Evolutionary conservation across 495 filamentous ascomycete species (phyloP), one percentile per base, ranked within the genome.

Genomic region (Neurospora sp.): DNA sequence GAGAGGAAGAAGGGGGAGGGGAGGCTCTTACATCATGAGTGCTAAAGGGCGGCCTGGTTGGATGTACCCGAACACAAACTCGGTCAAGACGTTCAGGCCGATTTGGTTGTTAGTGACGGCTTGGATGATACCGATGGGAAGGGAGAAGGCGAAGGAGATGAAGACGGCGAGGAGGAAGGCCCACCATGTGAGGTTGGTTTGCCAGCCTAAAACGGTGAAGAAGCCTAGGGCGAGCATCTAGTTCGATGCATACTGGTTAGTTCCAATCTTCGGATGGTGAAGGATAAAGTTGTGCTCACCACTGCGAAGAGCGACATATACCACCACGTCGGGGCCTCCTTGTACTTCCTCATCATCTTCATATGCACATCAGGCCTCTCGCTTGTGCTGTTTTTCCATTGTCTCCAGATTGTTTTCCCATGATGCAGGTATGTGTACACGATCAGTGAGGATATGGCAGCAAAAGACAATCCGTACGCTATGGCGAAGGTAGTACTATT

Each of bases 21-120:
- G 7, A 8, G 8, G 16, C 0, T 71, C 82, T 77, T 75, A 86
- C 75, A 91, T 84, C 90, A 92, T 92, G 46, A 91, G 85, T 0
- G 89, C 91, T 16, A 92, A 74, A 0, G 91, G 90, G 35, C 86
- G 79, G 3, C 91, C 91, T 2, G 90, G 87, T 73, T 91, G 83
- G 31, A 91, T 90, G 78, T 92, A 92, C 0, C 91, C 91, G 39
- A 87, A 89, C 69, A 93, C 83, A 74, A 92, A 92, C 80, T 92
- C 91, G 4, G 91, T 92, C 66, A 92, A 79, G 27, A 92, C 84
- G 72, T 92, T 92, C 37, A 92, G 78, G 37, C 90, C 90, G 71
- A 91, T 90, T 75, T 88, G 87, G 72, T 89, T 90, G 75, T 91
- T 91, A 3, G 90, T 91, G 41, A 91, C 82, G 1, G 90, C 90